Evolutionary conservation across 805 yeast genomes (phyloP), one percentile per base, ranked within the genome.

Genomic region (Candida railenensis): DNA sequence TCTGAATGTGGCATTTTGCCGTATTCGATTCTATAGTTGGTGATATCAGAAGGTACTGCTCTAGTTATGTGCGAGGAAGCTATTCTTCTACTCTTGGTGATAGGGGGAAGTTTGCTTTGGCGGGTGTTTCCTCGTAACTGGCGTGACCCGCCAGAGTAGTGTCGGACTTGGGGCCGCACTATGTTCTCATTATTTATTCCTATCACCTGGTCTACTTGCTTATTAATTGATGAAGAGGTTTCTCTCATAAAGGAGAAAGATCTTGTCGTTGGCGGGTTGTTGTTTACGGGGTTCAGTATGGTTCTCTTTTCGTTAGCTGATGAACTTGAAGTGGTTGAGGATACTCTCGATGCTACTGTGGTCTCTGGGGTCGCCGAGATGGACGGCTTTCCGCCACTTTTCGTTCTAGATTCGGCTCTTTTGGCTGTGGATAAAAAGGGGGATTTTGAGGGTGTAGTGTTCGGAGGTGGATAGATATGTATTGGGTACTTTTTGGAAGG

Each of bases 181-280:
- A 36, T 16, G 39, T 16, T 36, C 14, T 9, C 22, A 4, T 36
- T 19, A 16, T 16, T 36, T 4, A 19, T 11, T 4, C 39, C 39
- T 9, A 33, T 33, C 15, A 33, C 18, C 15, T 33, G 40, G 5
- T 22, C 42, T 7, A 40, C 43, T 11, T 40, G 34, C 32, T 70
- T 67, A 47, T 62, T 61, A 16, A 62, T 53, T 1, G 76, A 70
- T 2, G 74, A 66, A 11, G 73, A 52, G 0, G 76, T 71, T 8
- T 66, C 73, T 36, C 59, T 57, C 77, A 71, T 71, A 48, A 71
- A 71, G 4, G 75, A 68, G 41, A 63, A 61, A 37, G 39, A 15
- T 36, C 14, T 36, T 9, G 39, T 20, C 9, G 22, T 14, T 4
- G 37, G 16, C 37, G 5, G 37, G 19, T n/a, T 34, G 19, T n/a